Percentiles rank a stretch among this genome's conserved stretches.
These are phyloP conservation scores for Epichloe elymi DNA, from an alignment of 2,329 filamentous ascomycete species.

Conservation along the genomic window DNA sequence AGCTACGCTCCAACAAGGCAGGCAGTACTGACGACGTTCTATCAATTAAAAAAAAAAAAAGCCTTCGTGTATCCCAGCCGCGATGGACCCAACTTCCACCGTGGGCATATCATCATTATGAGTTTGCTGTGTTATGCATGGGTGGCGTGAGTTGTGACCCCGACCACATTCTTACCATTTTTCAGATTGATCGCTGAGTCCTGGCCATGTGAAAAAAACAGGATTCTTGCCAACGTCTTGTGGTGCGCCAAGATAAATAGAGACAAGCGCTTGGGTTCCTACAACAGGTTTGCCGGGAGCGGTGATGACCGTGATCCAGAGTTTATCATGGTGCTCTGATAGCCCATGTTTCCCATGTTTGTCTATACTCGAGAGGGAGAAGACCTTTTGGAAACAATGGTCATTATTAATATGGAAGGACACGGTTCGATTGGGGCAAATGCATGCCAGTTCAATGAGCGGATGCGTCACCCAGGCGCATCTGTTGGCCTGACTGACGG, in stretches of 20 bases:
- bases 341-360: no score
- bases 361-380: no score
- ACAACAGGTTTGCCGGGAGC: slow-evolving; percentile 40
- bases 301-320: slow-evolving; percentile 51
- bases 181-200: no score
- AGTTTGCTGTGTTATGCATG: slow-evolving; percentile 47
- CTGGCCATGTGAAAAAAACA: not conserved
- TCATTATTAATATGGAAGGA: no score
- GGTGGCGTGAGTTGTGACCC: slow-evolving; percentile 38
- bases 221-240: slow-evolving; percentile 33
- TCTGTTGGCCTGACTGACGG: no score
- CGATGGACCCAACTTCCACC: slow-evolving; percentile 44
- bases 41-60: slow-evolving; percentile 6
- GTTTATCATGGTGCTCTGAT: slow-evolving; percentile 45
- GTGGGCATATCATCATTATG: slow-evolving; percentile 48
- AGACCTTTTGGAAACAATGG: no score
- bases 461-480: no score
- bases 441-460: no score
- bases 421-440: no score
- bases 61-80: slow-evolving; percentile 47
- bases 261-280: slow-evolving; percentile 47
- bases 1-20: not conserved
- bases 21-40: no score
- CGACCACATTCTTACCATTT: no score
- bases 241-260: slow-evolving; percentile 51